phyloP scores from a whole-genome alignment of 2,329 filamentous ascomycete genomes.

The Venturia oleaginea region DNA sequence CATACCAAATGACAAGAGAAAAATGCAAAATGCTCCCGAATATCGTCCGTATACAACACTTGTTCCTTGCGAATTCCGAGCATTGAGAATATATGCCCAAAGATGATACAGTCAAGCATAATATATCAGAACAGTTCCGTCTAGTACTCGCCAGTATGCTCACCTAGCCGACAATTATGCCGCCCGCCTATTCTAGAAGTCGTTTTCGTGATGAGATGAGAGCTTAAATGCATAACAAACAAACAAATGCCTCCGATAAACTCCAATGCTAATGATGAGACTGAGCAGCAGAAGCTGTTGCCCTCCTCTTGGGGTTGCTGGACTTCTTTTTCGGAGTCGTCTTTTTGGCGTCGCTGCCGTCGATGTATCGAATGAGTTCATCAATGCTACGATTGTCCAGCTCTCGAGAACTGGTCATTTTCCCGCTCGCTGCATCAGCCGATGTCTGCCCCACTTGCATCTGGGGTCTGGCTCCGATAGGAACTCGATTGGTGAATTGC shows the following conservation, averaged over 20 bases:
- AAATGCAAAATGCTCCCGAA: neutral
- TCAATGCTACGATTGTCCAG: slow-evolving; percentile 81
- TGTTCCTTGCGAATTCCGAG: neutral
- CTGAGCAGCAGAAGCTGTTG: slow-evolving; percentile 3
- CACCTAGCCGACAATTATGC: neutral
- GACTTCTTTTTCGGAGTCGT: slow-evolving; percentile 6
- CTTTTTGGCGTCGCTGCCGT: slow-evolving; percentile 48
- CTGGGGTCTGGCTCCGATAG: slow-evolving; percentile 20
- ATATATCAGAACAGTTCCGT: neutral
- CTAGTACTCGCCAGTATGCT: neutral
- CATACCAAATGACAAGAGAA: slow-evolving; percentile 5
- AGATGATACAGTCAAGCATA: neutral
- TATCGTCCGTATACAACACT: neutral
- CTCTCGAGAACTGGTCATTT: slow-evolving; percentile 34
- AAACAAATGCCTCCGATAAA: neutral
- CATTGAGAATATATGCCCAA: neutral
- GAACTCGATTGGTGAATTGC: slow-evolving; percentile 43
- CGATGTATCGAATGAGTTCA: slow-evolving; percentile 89
- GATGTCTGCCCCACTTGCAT: slow-evolving; percentile 24
- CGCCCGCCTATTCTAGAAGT: neutral
- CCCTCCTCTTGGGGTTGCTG: slow-evolving; percentile 10
- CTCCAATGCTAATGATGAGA: neutral
- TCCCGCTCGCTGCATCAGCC: slow-evolving; percentile 15
- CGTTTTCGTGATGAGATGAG: neutral
- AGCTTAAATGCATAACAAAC: neutral